Base-by-base conservation (phyloP, 768 basidiomycete species). In the Amanita thiersii region DNA sequence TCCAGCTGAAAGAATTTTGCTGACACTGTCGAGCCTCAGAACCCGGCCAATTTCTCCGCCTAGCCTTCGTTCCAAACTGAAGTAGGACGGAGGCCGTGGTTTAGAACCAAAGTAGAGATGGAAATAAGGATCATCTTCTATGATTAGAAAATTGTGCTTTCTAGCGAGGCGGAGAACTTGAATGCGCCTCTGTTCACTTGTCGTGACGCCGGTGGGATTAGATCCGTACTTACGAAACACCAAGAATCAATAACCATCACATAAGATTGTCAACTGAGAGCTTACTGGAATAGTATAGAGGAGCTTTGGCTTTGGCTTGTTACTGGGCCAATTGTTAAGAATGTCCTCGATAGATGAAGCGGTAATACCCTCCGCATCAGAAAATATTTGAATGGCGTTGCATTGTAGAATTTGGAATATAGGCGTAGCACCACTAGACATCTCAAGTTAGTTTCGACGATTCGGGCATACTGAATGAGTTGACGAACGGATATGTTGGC, bases 81-180 rank as follows among this genome's bases (percentile, higher is more conserved):
- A 88, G 62, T 91, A 93, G 0, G 81, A 86, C 1, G 81, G 74
- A 3, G 78, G 76, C 17, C 79, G 68, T 7, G 75, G 63, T 4
- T 56, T 53, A 14, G 64, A 56, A 14, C 84, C 85, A 49, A 78
- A 90, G 60, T 88, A 86, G 32, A 88, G 58, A 48, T 77, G 79
- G 53, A 69, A 79, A 53, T 83, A 86, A 0, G 86, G 86, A 55
- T 88, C 86, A 51, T 89, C 86, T 71, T 92, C 89, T 29, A 92
- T 63, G 52, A 93, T 84, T 34, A 93, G 52, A 50, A 93, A 73
- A 51, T 83, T 70, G 56, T 88, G 70, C 52, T 84, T 68, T 40
- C 72, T 69, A 12, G 81, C 78, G 5, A 93, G 67, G 37, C 64
- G 59, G 12, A 93, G 71, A 12, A 88, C 73, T 51, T 79, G 74